Percentiles rank a stretch among this genome's conserved stretches.
phyloP scores from a whole-genome alignment of 2,329 filamentous ascomycete species.

The Akanthomyces uredinophilus region DNA sequence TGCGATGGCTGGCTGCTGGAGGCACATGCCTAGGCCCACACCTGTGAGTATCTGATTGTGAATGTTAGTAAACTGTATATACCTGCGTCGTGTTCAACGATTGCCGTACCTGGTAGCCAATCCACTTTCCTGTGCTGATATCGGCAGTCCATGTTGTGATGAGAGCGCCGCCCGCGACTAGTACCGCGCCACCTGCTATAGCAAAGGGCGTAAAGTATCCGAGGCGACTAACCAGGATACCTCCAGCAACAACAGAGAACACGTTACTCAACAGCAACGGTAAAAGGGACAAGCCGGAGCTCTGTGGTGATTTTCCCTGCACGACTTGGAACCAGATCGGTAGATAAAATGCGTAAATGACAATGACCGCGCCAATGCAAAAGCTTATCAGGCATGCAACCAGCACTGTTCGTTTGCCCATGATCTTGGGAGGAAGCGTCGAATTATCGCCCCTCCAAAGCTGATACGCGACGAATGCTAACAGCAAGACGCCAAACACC shows the following conservation, averaged over 20 bases:
- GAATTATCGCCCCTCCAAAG: slow-evolving; percentile 33
- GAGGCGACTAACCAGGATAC: slow-evolving; percentile 27
- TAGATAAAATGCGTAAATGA: slow-evolving; percentile 34
- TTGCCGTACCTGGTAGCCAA: slow-evolving; percentile 40
- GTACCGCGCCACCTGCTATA: slow-evolving; percentile 38
- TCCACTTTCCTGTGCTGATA: slow-evolving; percentile 39
- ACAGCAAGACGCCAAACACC: slow-evolving; percentile 23
- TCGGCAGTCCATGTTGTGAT: slow-evolving; percentile 36
- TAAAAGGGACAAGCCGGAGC: slow-evolving; percentile 32
- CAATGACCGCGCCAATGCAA: slow-evolving; percentile 32
- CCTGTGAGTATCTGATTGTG: slow-evolving; percentile 36
- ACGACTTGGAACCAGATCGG: slow-evolving; percentile 35
- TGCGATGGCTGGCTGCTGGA: slow-evolving; percentile 47
- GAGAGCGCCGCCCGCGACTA: slow-evolving; percentile 37
- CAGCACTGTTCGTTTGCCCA: slow-evolving; percentile 28
- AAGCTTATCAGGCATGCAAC: slow-evolving; percentile 30
- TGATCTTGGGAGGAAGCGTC: slow-evolving; percentile 31
- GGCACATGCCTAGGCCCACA: slow-evolving; percentile 38
- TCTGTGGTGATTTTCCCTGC: slow-evolving; percentile 29
- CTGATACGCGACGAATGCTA: slow-evolving; percentile 30
- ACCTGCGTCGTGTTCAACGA: not conserved
- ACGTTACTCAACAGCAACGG: slow-evolving; percentile 25
- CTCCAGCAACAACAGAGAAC: slow-evolving; percentile 37
- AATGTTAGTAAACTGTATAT: not conserved
- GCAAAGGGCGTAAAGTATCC: slow-evolving; percentile 41